Evolutionary conservation across 345 rosid genomes (phyloP).

Genomic region (Rhodamnia rubescens): DNA sequence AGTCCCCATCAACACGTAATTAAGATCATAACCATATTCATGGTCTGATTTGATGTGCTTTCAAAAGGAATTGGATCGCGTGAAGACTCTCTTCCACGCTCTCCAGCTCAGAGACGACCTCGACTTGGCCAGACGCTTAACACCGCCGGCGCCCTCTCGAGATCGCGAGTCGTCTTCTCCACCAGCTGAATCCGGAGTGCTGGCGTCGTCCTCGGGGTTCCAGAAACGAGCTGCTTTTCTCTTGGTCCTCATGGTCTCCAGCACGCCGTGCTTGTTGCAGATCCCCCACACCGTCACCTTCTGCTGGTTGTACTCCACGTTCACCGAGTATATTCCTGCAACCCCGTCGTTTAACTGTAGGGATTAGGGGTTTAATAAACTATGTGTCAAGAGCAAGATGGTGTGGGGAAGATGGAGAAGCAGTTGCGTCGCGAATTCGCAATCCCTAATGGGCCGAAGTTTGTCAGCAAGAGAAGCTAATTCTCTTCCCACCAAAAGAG

Average conservation of each 20-base stretch:
- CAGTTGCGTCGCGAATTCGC: background rate
- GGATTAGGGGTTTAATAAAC: background rate
- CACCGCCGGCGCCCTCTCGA: background rate
- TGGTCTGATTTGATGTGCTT: background rate
- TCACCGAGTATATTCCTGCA: conserved; percentile 73
- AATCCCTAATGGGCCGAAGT: background rate
- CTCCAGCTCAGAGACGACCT: conserved; percentile 58
- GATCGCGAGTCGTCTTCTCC: background rate
- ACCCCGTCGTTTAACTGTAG: background rate
- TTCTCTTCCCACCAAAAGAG: background rate
- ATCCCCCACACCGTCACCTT: conserved; percentile 91
- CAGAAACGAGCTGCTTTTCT: conserved; percentile 74
- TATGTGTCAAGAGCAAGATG: background rate
- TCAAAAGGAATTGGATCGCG: conserved; percentile 44
- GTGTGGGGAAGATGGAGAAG: background rate
- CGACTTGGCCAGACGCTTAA: conserved; percentile 14
- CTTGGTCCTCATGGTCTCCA: conserved; percentile 49
- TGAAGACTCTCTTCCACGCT: conserved; percentile 51
- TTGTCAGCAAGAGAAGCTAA: background rate
- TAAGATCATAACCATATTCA: background rate
- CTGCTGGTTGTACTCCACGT: conserved; percentile 52
- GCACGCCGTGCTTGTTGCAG: conserved; percentile 65
- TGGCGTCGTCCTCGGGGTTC: conserved; percentile 40
- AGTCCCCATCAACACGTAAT: background rate
- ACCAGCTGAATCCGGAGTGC: background rate